Evolutionary conservation across 139 green algal genomes (phyloP), one percentile per base, ranked within the genome.

Genomic region (Axilococcus clingmanii): DNA sequence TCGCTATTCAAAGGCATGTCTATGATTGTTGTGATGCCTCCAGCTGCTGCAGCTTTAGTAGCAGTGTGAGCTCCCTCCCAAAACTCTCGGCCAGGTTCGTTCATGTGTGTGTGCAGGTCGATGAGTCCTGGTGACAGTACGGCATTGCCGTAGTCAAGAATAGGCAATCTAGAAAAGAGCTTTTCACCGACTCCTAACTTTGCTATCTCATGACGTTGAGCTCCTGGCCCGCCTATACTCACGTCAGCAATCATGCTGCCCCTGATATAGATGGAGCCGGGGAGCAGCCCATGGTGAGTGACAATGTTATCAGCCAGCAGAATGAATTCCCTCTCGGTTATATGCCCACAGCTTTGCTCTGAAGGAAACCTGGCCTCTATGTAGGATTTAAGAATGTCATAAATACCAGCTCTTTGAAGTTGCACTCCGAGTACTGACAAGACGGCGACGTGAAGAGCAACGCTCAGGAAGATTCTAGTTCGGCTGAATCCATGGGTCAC

Each of bases 1-100:
- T 70, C 27, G 32, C 51, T 78, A 77, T 96, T 96, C 5, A 97
- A 76, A 0, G 90, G 90, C 90, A 97, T 97, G 64, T 97, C 90
- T 4, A 97, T 60, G 2, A 95, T 32, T 0, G 80, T 94, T 15
- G 89, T 96, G 22, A 94, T 56, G 23, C 90, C 90, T 3, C 91
- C 90, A 1, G 74, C 72, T 7, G 78, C 86, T 5, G 90, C 90
- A n/a, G 86, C 85, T 8, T 22, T 34, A 1, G 90, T 97, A 14
- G 68, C 90, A 0, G 78, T 83, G 5, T 31, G 40, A 4, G 94
- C 73, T 20, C 89, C 90, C 72, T 97, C 90, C 90, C 90, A 97
- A 1, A 94, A 70, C 22, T 64, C 66, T 7, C 88, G 48, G 4
- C 90, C 90, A 4, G 90, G 90, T 75, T 96, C 84, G 60, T 97